A percentile compares a stretch with the other conserved stretches of the same genome.
These are phyloP conservation scores for Marchantia paleacea DNA, from an alignment of 225 moss, liverwort and hornwort species.

Conservation along the genomic window DNA sequence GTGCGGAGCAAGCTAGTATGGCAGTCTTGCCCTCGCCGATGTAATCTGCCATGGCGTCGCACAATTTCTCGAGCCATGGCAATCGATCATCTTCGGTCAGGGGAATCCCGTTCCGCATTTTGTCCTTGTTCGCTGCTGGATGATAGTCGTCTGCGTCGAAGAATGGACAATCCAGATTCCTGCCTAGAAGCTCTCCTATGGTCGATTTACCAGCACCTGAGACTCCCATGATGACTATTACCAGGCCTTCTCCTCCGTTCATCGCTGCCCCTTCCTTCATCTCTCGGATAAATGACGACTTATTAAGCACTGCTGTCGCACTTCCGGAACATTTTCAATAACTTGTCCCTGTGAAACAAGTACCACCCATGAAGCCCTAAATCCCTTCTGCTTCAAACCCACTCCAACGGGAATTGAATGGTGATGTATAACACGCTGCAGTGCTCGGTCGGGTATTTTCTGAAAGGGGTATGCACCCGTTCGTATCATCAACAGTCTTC, in stretches of 20 bases:
- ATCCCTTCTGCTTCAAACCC: not conserved
- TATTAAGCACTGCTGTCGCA: not conserved
- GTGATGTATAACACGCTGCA: no score
- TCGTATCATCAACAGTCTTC: no score
- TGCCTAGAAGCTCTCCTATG: constrained; percentile 63
- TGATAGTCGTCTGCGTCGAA: constrained; percentile 85
- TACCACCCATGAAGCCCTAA: not conserved
- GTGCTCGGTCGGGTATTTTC: no score
- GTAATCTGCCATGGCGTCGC: constrained; percentile 48
- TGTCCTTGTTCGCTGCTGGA: constrained; percentile 69
- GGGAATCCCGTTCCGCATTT: constrained; percentile 67
- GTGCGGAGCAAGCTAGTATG: constrained; percentile 87
- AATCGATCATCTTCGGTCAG: constrained; percentile 69
- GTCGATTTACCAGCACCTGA: constrained; percentile 54
- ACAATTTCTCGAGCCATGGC: constrained; percentile 74
- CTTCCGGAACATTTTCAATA: not conserved
- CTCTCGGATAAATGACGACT: not conserved
- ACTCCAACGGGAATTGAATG: not conserved
- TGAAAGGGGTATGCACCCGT: no score
- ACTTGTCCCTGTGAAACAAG: not conserved
- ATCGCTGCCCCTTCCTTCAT: not conserved
- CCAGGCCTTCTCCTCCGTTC: constrained; percentile 15
- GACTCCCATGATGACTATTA: constrained; percentile 40
- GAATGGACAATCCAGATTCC: constrained; percentile 50
- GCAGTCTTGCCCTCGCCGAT: constrained; percentile 43